Percentiles rank a stretch among this genome's conserved stretches.
Evolutionary conservation across 352 stramenopile genomes (phyloP).

Genomic region (Phytophthora quininea): DNA sequence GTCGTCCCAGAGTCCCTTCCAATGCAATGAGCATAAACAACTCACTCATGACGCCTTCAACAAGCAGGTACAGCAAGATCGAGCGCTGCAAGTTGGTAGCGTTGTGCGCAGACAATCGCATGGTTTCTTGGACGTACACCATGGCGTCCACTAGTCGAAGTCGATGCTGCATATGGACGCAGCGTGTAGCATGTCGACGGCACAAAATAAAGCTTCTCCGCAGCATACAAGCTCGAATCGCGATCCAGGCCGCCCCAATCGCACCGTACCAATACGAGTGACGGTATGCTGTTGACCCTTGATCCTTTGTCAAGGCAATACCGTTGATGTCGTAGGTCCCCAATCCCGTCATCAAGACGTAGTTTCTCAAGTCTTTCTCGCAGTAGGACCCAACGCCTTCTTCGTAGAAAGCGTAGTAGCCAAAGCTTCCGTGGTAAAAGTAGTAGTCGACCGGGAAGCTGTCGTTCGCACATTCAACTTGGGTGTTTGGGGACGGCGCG

Average conservation of each 20-base stretch:
- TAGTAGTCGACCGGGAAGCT: slow-evolving; percentile 16
- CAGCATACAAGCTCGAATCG: slow-evolving; percentile 14
- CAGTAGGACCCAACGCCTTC: slow-evolving; percentile 24
- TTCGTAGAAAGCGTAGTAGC: slow-evolving; percentile 26
- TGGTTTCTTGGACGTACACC: slow-evolving; percentile 31
- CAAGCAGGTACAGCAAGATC: slow-evolving; percentile 21
- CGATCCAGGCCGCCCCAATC: slow-evolving; percentile 13
- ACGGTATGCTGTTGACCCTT: slow-evolving; percentile 5
- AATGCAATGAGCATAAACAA: slow-evolving; percentile 33
- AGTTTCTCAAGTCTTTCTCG: slow-evolving; percentile 11
- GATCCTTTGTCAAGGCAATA: neutral
- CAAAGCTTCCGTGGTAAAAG: slow-evolving; percentile 23
- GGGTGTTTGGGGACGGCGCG: slow-evolving; percentile 4
- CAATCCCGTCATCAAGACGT: slow-evolving; percentile 8
- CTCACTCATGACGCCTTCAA: slow-evolving; percentile 33
- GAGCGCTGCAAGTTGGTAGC: slow-evolving; percentile 28
- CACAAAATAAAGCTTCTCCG: slow-evolving; percentile 21
- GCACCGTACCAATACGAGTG: slow-evolving; percentile 24
- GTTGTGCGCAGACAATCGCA: slow-evolving; percentile 20
- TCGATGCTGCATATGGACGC: neutral
- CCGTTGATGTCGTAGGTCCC: slow-evolving; percentile 26
- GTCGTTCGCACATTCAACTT: slow-evolving; percentile 8
- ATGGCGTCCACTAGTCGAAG: slow-evolving; percentile 13
- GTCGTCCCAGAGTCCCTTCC: slow-evolving; percentile 8
- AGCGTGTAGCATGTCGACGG: slow-evolving; percentile 4